Evolutionary conservation across 768 basidiomycete genomes (phyloP).

Genomic region (Pisolithus sp.): DNA sequence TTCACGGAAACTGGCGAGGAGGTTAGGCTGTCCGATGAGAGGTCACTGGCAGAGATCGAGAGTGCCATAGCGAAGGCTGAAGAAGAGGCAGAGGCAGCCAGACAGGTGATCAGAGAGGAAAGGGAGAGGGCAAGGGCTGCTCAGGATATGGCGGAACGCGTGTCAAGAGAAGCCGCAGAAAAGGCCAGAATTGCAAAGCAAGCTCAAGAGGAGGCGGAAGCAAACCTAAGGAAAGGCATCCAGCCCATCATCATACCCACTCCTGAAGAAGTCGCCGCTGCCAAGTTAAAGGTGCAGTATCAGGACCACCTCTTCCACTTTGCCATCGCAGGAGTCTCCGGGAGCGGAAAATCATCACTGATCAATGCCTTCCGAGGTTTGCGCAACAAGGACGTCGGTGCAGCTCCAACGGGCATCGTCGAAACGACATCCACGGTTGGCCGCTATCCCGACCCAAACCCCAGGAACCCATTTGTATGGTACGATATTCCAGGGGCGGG

Average conservation of each 20-base stretch:
- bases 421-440: slow-evolving; percentile 17
- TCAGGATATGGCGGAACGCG: not conserved
- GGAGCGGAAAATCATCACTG: slow-evolving; percentile 26
- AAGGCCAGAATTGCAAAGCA: not conserved
- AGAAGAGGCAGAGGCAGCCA: not conserved
- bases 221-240: slow-evolving; percentile 6
- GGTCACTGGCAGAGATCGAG: not conserved
- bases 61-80: not conserved
- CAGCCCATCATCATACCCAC: slow-evolving; percentile 14
- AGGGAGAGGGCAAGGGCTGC: not conserved
- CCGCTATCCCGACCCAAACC: slow-evolving; percentile 19
- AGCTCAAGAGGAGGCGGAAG: slow-evolving; percentile 5
- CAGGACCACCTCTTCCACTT: slow-evolving; percentile 21
- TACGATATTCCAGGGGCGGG: slow-evolving; percentile 26
- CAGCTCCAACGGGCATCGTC: slow-evolving; percentile 18
- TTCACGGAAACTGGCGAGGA: not conserved
- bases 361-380: slow-evolving; percentile 25
- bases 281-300: slow-evolving; percentile 4
- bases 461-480: slow-evolving; percentile 15
- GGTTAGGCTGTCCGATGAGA: not conserved
- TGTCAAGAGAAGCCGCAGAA: not conserved
- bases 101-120: slow-evolving; percentile 2
- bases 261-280: slow-evolving; percentile 7
- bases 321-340: slow-evolving; percentile 21
- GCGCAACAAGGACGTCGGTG: slow-evolving; percentile 8